phyloP scores from a whole-genome alignment of 1,139 yeast genomes.

The Magnusiomyces suaveolens region DNA sequence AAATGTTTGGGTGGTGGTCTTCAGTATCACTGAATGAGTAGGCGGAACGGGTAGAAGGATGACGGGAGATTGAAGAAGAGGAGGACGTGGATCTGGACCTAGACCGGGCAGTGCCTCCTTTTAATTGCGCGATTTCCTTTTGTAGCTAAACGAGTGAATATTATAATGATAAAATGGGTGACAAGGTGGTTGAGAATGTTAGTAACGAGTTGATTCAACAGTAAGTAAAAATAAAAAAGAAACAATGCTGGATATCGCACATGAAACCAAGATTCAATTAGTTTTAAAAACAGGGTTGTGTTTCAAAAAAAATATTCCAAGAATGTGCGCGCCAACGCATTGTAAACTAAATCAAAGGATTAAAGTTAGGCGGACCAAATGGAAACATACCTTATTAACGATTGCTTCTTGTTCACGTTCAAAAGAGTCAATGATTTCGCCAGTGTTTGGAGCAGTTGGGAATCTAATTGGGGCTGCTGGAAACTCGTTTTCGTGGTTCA shows the following conservation, averaged over 20 bases:
- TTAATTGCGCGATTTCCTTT: conserved; percentile 28
- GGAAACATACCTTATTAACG: conserved; percentile 24
- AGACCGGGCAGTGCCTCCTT: conserved; percentile 25
- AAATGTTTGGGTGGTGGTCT: conserved; percentile 12
- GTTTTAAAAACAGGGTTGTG: neutral
- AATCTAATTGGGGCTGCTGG: conserved; percentile 8
- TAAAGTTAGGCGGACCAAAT: neutral
- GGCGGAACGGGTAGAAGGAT: conserved; percentile 25
- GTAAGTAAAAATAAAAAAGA: neutral
- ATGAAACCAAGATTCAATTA: neutral
- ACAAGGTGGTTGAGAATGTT: no score
- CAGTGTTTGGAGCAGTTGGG: conserved; percentile 12
- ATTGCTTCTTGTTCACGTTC: conserved; percentile 32
- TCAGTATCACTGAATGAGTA: conserved; percentile 24
- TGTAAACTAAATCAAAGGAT: neutral
- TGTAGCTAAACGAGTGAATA: conserved; percentile 24
- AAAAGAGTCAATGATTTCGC: conserved; percentile 13
- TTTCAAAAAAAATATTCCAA: no score
- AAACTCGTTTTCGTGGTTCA: neutral
- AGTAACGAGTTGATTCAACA: neutral
- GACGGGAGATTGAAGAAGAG: conserved; percentile 24
- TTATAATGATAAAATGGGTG: neutral
- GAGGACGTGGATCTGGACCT: conserved; percentile 26
- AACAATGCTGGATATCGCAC: no score
- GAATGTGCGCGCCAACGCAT: no score